A percentile compares a stretch with the other conserved stretches of the same genome.
These are phyloP conservation scores for Nigrospora osmanthi DNA, from an alignment of 2,329 filamentous ascomycete genomes.

Conservation along the genomic window DNA sequence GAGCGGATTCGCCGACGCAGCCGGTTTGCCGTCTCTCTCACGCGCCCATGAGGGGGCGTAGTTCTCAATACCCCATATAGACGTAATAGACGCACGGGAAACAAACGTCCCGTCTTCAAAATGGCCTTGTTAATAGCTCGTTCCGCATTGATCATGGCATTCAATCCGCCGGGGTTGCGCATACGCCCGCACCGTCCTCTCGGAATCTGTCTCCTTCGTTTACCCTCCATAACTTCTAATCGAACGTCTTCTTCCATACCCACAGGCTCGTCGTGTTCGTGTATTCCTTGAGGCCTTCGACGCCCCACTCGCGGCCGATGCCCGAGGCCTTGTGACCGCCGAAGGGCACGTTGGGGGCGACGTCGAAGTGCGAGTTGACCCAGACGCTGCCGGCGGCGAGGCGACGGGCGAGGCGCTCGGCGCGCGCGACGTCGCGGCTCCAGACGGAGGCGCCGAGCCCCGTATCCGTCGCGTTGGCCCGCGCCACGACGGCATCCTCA, in stretches of 20 bases:
- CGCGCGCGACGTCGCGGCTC: conserved; percentile 38
- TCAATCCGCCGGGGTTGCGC: no score
- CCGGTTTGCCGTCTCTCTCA: conserved; percentile 55
- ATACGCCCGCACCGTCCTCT: no score
- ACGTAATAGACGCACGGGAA: no score
- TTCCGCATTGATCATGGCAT: no score
- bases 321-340: conserved; percentile 44
- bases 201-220: no score
- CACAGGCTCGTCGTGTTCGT: conserved; percentile 16
- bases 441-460: conserved; percentile 48
- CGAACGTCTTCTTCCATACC: conserved; percentile 4
- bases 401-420: conserved; percentile 34
- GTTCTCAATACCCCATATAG: no score
- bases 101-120: no score
- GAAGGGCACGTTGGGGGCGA: conserved; percentile 30
- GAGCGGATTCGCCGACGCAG: conserved; percentile 67
- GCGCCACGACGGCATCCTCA: conserved; percentile 35
- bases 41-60: not conserved
- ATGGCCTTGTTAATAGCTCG: no score
- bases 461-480: conserved; percentile 38
- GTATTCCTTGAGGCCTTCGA: conserved; percentile 23
- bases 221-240: not conserved
- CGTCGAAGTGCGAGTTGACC: conserved; percentile 39
- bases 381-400: conserved; percentile 48
- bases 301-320: conserved; percentile 36